Evolutionary conservation across 805 yeast genomes (phyloP), one percentile per base, ranked within the genome.

Genomic region (Groenewaldozyma tartarivorans): DNA sequence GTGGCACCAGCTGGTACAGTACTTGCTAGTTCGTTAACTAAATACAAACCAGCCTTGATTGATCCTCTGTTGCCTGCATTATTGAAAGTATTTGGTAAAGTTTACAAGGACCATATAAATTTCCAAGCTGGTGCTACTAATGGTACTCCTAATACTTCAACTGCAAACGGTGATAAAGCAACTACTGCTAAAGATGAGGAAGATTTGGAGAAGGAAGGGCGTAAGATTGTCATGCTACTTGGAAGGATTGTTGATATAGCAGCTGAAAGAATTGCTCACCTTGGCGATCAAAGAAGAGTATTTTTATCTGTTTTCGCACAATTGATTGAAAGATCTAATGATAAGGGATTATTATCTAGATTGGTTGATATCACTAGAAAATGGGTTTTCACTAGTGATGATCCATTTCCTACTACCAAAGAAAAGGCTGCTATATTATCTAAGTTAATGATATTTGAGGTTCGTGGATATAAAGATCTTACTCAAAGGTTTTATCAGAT

Each of bases 371-470:
- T 87, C 48, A 90, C 88, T 1, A 75, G 88, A 53, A 72, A 72
- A 13, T 92, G 99, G 98, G 90, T 88, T 0, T 87, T 94, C 55
- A 75, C 85, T 2, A 75, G 79, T 42, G 68, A 76, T 3, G 95
- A 85, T 48, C 69, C 85, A 18, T 87, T 87, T 67, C 99, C 99
- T 2, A 85, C 97, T 0, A 77, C 82, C 2, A 94, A 92, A 57
- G 99, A 92, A 55, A 92, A 92, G 57, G 95, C 97, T 1, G 96
- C 95, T 0, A 80, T 92, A 32, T 66, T 92, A 43, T 74, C 88
- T 11, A 92, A 92, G 61, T 87, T 94, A 96, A 75, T 90, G 73
- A 82, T 84, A 1, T 88, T 86, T 57, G 97, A 90, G 54, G 70
- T 79, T 34, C 71, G 95, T 48, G 95, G 94, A 3, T 95, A 90